Conservation (phyloP, 2,329 filamentous ascomycete genomes). For the Hypoxylon sp. region DNA sequence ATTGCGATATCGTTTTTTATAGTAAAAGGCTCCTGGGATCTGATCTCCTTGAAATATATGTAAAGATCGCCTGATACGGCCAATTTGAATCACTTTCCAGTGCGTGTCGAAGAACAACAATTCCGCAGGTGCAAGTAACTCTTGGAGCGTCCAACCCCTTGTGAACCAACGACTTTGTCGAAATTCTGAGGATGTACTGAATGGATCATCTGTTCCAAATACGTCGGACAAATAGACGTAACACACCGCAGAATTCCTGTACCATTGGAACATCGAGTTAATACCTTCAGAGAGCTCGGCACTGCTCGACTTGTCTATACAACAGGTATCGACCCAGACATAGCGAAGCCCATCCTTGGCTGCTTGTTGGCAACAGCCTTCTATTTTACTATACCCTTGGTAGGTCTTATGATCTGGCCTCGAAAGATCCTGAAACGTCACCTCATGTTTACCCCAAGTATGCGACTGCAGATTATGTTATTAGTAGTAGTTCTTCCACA, state of each 20-base stretch:
- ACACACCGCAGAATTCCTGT: conserved; percentile 26
- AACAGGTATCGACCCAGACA: conserved; percentile 43
- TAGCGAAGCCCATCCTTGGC: conserved; percentile 15
- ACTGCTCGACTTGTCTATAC: conserved; percentile 43
- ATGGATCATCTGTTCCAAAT: conserved; percentile 6
- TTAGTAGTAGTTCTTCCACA: conserved; percentile 4
- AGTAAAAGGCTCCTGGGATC: neutral
- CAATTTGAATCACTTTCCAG: conserved; percentile 22
- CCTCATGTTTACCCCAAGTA: conserved; percentile 35
- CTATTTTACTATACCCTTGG: conserved; percentile 30
- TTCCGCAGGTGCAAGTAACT: conserved; percentile 35
- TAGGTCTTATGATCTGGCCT: conserved; percentile 9
- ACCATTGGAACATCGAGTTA: conserved; percentile 44
- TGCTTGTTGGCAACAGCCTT: conserved; percentile 30
- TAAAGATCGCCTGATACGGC: conserved; percentile 9
- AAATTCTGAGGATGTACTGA: conserved; percentile 20
- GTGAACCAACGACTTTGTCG: conserved; percentile 34
- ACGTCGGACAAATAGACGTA: conserved; percentile 39
- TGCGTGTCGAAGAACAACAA: conserved; percentile 12
- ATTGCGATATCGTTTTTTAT: conserved; percentile 14
- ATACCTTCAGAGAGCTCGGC: conserved; percentile 42
- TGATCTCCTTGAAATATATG: neutral
- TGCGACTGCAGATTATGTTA: conserved; percentile 26
- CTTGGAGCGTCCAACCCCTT: conserved; percentile 41
- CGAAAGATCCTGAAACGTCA: conserved; percentile 38